phyloP scores from a whole-genome alignment of 192 early-diverging fungal genomes.

The Entomortierella beljakovae region DNA sequence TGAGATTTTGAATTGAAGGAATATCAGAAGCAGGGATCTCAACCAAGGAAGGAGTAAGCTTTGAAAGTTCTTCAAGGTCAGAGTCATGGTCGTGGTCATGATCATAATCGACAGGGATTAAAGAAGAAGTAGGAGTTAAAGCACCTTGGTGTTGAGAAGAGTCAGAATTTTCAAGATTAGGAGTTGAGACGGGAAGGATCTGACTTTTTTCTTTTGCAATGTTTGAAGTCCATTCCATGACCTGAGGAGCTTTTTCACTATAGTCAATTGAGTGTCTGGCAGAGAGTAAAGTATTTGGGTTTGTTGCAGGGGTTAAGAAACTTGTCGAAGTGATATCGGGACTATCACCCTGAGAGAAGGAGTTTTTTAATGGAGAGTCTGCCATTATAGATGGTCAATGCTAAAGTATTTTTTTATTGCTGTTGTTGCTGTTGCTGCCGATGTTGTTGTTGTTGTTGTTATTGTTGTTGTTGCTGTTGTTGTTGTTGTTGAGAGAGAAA shows the following conservation, averaged over 20 bases:
- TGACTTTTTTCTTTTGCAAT: slow-evolving; percentile 21
- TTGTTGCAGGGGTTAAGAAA: slow-evolving; percentile 48
- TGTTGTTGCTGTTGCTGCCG: too few relatives aligned
- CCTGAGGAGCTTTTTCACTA: slow-evolving; percentile 48
- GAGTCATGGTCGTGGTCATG: slow-evolving; percentile 9
- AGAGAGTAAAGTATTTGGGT: slow-evolving; percentile 16
- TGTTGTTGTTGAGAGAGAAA: too few relatives aligned
- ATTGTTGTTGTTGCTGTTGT: too few relatives aligned
- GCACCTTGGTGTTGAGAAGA: not conserved
- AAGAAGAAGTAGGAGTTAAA: slow-evolving; percentile 22
- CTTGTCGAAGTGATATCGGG: slow-evolving; percentile 35
- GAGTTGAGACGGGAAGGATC: slow-evolving; percentile 25
- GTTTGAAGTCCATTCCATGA: slow-evolving; percentile 51
- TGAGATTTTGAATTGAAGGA: slow-evolving; percentile 21
- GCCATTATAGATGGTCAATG: slow-evolving; percentile 8
- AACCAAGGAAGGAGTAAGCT: slow-evolving; percentile 34
- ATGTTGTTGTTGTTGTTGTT: too few relatives aligned
- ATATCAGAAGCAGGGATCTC: slow-evolving; percentile 47
- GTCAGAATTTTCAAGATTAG: not conserved
- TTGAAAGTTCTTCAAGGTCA: slow-evolving; percentile 44
- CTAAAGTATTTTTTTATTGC: too few relatives aligned
- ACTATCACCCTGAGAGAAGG: slow-evolving; percentile 3
- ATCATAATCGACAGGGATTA: not conserved
- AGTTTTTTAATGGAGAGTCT: not conserved
- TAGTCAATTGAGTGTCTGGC: slow-evolving; percentile 49